A percentile compares a stretch with the other conserved stretches of the same genome.
Conservation (phyloP, 2,329 filamentous ascomycete genomes). For the Trichoderma semiorbis region DNA sequence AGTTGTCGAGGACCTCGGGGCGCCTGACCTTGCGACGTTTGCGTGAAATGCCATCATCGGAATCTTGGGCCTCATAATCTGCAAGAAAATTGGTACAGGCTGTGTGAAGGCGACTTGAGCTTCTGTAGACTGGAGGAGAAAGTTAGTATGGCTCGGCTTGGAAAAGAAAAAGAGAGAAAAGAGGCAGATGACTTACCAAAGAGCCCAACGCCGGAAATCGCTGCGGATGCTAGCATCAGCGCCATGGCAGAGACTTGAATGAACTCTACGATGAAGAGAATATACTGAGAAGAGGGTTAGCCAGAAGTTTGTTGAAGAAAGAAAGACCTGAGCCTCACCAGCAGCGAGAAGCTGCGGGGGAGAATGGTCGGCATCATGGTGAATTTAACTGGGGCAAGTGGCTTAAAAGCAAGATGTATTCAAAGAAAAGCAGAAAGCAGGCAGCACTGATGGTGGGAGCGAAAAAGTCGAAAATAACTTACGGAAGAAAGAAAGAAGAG, state of each 20-base stretch:
- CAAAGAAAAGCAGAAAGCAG: too few relatives aligned
- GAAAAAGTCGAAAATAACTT: background rate
- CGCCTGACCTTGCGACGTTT: conserved; percentile 28
- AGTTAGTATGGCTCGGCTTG: background rate
- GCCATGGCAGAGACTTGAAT: background rate
- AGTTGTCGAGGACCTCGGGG: background rate
- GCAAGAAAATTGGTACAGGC: conserved; percentile 18
- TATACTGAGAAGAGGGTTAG: background rate
- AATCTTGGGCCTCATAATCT: background rate
- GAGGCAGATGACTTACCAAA: conserved; percentile 18
- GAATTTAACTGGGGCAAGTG: background rate
- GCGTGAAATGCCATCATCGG: conserved; percentile 20
- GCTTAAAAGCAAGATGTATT: too few relatives aligned
- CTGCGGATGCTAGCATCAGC: conserved; percentile 16
- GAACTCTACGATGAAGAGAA: background rate
- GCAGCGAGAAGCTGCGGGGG: background rate
- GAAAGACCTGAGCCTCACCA: background rate
- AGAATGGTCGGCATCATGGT: background rate
- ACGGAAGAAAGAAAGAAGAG: background rate
- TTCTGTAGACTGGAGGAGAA: conserved; percentile 23
- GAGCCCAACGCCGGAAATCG: conserved; percentile 26
- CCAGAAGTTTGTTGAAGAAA: background rate
- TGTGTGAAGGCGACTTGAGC: background rate
- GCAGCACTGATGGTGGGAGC: too few relatives aligned
- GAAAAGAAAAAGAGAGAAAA: background rate